phyloP scores from a whole-genome alignment of 1,284 basidiomycete species.

The Malassezia yamatoensis region DNA sequence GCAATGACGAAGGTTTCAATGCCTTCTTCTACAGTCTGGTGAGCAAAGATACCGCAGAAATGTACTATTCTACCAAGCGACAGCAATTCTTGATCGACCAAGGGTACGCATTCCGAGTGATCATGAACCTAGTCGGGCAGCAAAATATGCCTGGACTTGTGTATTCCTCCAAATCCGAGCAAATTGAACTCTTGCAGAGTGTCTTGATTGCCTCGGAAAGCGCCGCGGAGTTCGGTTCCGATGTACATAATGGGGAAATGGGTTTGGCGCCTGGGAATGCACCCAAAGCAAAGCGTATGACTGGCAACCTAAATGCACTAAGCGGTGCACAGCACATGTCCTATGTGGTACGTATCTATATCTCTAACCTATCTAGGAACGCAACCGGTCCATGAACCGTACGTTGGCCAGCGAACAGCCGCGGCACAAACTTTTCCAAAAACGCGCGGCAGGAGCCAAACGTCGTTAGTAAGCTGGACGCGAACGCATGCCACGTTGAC shows the following conservation, averaged over 20 bases:
- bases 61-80: constrained; percentile 98
- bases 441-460: constrained; percentile 23
- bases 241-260: constrained; percentile 55
- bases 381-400: constrained; percentile 47
- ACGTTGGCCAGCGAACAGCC: constrained; percentile 36
- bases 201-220: constrained; percentile 85
- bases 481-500: not conserved
- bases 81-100: constrained; percentile 98
- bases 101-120: constrained; percentile 98
- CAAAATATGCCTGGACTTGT: constrained; percentile 78
- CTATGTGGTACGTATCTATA: constrained; percentile 29
- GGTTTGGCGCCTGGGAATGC: constrained; percentile 3
- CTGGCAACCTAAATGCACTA: constrained; percentile 44
- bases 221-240: constrained; percentile 76
- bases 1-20: constrained; percentile 99
- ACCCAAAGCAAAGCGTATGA: constrained; percentile 36
- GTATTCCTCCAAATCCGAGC: constrained; percentile 78
- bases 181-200: constrained; percentile 82
- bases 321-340: constrained; percentile 48
- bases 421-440: constrained; percentile 37
- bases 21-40: constrained; percentile 99
- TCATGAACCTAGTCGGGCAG: constrained; percentile 89
- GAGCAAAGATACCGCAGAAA: constrained; percentile 96
- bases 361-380: constrained; percentile 20
- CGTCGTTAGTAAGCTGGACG: not conserved